Conservation (phyloP, 495 filamentous ascomycete genomes). For the Lasiosphaeria miniovina region DNA sequence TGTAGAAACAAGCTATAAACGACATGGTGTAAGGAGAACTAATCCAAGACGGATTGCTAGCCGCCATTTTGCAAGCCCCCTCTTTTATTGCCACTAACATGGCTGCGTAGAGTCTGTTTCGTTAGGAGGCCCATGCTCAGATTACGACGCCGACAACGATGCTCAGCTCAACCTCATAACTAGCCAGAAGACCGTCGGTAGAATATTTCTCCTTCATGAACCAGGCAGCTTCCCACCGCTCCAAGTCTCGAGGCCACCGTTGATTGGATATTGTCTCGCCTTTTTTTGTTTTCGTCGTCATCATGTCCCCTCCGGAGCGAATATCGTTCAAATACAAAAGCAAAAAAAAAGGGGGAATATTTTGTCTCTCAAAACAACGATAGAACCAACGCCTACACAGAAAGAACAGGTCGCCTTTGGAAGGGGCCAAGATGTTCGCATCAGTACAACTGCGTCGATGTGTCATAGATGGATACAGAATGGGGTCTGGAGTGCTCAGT, state of each 20-base stretch:
- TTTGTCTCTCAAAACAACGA: slow-evolving; percentile 33
- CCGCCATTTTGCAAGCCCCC: not conserved
- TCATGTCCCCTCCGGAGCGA: slow-evolving; percentile 25
- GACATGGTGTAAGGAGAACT: slow-evolving; percentile 10
- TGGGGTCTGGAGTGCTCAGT: slow-evolving; percentile 21
- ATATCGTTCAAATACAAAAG: slow-evolving; percentile 28
- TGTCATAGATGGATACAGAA: slow-evolving; percentile 6
- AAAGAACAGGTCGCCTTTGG: slow-evolving; percentile 26
- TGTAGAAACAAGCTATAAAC: slow-evolving; percentile 20
- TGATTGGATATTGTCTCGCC: slow-evolving; percentile 5
- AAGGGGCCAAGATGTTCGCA: slow-evolving; percentile 14
- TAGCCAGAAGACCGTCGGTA: not conserved
- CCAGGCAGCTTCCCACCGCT: not conserved
- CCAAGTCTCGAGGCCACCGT: slow-evolving; percentile 1
- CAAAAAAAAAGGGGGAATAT: slow-evolving; percentile 36
- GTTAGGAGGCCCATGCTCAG: not conserved
- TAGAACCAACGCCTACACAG: slow-evolving; percentile 37
- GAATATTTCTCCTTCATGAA: not conserved
- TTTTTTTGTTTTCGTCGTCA: slow-evolving; percentile 24
- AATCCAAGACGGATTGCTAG: slow-evolving; percentile 1
- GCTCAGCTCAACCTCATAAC: not conserved
- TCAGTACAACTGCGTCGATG: slow-evolving; percentile 20
- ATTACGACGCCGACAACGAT: too few species aligned
- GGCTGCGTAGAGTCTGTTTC: not conserved
- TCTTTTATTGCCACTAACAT: not conserved